Base-by-base conservation (phyloP, 495 filamentous ascomycete genomes). In the Xylaria nigripes region DNA sequence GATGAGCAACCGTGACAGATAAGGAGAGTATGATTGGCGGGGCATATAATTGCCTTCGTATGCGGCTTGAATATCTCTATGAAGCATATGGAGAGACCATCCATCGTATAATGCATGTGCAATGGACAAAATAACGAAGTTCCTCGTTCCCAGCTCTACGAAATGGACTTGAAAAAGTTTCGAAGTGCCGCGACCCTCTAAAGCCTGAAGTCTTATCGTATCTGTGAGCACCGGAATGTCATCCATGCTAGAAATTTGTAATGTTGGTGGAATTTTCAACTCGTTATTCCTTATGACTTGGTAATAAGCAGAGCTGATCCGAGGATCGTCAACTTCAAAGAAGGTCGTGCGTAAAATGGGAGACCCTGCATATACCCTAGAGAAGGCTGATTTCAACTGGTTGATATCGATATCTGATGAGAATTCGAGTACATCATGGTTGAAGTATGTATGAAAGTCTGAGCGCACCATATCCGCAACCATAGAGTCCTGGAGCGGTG, bases 51-150 rank as follows among this genome's bases (percentile, higher is more conserved):
- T 21, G 1, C 68, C 74, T 15, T 70, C 40, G 57, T 88, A 90
- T 16, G 84, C 79, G 34, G 58, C 70, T 22, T 71, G 64, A 0
- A 93, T 79, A 51, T 89, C 85, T 38, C 76, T 68, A 58, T 89
- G 84, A 10, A 93, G 67, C 8, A 86, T 71, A 13, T 72, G 67
- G 12, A 90, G 69, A 8, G 86, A 89, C 73, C 79, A 85, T 8
- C 88, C 88, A 62, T 93, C 88, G 57, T 90, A 91, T 32, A 90
- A 73, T 0, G 86, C 87, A 65, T 93, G 88, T 3, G 87, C 77
- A 45, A 90, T 81, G 12, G 87, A 89, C 18, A 90, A 62, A 1
- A 89, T 63, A 3, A 90, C 57, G 57, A 84, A 83, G 1, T 45
- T 54, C 3, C 51, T 60, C 1, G 55, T 54, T 6, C 66, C 58